A percentile compares a stretch with the other conserved stretches of the same genome.
phyloP scores from a whole-genome alignment of 2,329 filamentous ascomycete species.

The Tricladium varicosporioides region DNA sequence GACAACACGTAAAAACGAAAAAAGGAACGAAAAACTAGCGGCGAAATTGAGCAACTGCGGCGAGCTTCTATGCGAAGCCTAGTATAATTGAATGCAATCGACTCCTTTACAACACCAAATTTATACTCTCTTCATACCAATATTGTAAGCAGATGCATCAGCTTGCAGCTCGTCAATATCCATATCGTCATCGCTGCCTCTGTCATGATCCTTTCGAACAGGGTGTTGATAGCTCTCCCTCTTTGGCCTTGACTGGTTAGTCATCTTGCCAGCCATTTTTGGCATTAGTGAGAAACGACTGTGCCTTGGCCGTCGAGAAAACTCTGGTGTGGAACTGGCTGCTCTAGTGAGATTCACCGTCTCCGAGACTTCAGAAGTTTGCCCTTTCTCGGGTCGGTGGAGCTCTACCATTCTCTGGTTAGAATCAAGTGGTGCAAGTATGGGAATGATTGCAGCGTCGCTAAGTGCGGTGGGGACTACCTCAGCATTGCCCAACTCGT shows the following conservation, averaged over 20 bases:
- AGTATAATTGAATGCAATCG: not conserved
- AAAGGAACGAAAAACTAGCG: not conserved
- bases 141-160: constrained; percentile 22
- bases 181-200: constrained; percentile 17
- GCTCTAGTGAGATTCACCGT: not conserved
- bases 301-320: not conserved
- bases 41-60: not conserved
- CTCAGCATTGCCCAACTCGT: not conserved
- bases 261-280: not conserved
- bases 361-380: not conserved
- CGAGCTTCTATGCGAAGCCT: not conserved
- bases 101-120: not conserved
- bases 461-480: not conserved
- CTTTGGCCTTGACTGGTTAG: not conserved
- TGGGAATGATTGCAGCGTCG: not conserved
- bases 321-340: not conserved
- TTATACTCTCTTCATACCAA: constrained; percentile 15
- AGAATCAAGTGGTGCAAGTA: not conserved
- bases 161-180: constrained; percentile 29
- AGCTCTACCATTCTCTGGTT: not conserved
- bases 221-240: not conserved
- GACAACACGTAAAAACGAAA: not conserved
- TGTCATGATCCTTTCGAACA: not conserved
- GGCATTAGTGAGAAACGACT: not conserved
- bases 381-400: not conserved